Evolutionary conservation across 495 filamentous ascomycete species (phyloP).

Genomic region (Talaromyces ruber): DNA sequence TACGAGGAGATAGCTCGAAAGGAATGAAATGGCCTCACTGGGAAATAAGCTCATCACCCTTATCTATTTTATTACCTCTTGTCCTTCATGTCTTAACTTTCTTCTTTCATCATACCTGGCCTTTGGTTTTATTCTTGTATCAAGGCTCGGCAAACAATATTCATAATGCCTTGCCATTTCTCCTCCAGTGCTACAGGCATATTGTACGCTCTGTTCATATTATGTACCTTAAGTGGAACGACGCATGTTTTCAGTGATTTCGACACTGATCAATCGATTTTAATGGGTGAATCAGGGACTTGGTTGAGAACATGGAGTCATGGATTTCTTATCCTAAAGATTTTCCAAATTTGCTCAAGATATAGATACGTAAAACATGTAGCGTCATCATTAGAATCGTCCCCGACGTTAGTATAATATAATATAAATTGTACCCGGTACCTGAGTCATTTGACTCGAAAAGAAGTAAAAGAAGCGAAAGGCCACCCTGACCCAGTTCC

Average conservation of each 20-base stretch:
- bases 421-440: not conserved
- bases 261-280: not conserved
- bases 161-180: constrained; percentile 1
- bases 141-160: not conserved
- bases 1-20: not conserved
- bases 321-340: not conserved
- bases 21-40: not conserved
- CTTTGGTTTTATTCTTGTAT: constrained; percentile 1
- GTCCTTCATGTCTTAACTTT: constrained; percentile 5
- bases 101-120: constrained; percentile 3
- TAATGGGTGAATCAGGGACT: not conserved
- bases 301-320: not conserved
- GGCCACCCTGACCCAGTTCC: not conserved
- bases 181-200: not conserved
- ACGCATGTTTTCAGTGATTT: constrained; percentile 3
- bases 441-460: not conserved
- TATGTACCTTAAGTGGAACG: constrained; percentile 6
- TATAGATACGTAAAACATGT: not conserved
- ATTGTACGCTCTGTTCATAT: constrained; percentile 3
- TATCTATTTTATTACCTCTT: constrained; percentile 6
- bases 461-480: not conserved
- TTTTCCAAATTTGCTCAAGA: not conserved
- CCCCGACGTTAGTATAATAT: too few relatives aligned
- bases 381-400: too few relatives aligned
- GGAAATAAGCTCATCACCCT: not conserved